phyloP scores from a whole-genome alignment of 108 stramenopile species.

The Pseudonitzschia multiseries region DNA sequence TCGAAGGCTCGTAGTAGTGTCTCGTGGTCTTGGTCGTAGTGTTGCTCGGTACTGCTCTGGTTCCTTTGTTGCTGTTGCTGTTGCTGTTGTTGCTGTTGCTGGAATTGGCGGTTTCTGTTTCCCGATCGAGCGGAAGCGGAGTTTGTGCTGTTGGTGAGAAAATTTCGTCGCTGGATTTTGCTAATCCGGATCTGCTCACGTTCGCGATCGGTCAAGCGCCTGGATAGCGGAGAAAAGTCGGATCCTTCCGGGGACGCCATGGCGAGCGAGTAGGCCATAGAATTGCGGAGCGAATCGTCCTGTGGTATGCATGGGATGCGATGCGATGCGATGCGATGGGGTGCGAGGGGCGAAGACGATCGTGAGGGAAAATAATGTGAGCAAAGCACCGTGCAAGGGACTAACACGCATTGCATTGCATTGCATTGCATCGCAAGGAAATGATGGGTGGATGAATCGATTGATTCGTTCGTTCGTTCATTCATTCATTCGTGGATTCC shows the following conservation, averaged over 20 bases:
- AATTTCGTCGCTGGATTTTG: background rate
- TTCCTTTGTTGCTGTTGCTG: background rate
- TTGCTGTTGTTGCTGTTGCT: background rate
- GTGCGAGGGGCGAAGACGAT: too few relatives aligned
- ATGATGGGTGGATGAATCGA: background rate
- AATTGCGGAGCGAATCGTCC: conserved; percentile 24
- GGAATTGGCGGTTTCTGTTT: background rate
- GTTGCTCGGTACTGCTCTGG: background rate
- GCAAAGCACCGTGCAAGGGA: too few relatives aligned
- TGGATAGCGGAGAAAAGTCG: conserved; percentile 1
- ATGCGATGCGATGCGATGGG: too few relatives aligned
- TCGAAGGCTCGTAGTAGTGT: background rate
- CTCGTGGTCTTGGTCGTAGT: background rate
- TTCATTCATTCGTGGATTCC: background rate
- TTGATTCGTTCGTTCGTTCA: background rate
- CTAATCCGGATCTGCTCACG: conserved; percentile 21
- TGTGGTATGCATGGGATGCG: background rate
- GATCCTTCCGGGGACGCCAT: conserved; percentile 13
- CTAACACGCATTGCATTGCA: too few relatives aligned
- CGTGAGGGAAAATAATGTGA: too few relatives aligned
- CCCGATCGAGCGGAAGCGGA: background rate
- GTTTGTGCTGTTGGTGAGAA: background rate
- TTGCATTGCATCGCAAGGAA: too few relatives aligned
- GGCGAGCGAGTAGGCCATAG: conserved; percentile 26
- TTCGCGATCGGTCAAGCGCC: conserved; percentile 13